phyloP scores from a whole-genome alignment of 1,139 yeast species.

The Debaryomycetaceae sp. region DNA sequence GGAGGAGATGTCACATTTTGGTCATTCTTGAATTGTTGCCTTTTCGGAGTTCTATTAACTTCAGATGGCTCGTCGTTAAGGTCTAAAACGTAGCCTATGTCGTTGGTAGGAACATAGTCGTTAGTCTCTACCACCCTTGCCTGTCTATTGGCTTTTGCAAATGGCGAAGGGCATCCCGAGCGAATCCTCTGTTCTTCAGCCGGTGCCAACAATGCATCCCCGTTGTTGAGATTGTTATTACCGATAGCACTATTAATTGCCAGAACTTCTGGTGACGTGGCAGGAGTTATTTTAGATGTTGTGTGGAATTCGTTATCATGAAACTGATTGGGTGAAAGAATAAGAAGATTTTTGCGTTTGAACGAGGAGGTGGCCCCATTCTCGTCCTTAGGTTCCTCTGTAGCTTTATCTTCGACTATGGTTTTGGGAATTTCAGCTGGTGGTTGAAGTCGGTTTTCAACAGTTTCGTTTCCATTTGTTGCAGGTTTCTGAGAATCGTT shows the following conservation, averaged over 20 bases:
- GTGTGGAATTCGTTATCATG: constrained; percentile 34
- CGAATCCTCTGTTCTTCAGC: constrained; percentile 18
- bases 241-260: background rate
- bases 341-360: constrained; percentile 32
- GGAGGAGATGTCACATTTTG: constrained; percentile 28
- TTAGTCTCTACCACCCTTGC: constrained; percentile 45
- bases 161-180: constrained; percentile 36
- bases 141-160: constrained; percentile 44
- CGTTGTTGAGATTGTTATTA: background rate
- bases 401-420: background rate
- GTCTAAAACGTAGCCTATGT: constrained; percentile 2
- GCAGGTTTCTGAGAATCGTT: background rate
- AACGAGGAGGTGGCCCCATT: constrained; percentile 7
- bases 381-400: background rate
- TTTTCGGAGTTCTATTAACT: constrained; percentile 5
- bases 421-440: constrained; percentile 15
- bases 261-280: constrained; percentile 1
- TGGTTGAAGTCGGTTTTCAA: constrained; percentile 15
- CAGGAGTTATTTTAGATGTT: constrained; percentile 6
- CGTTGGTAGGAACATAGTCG: constrained; percentile 22
- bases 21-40: background rate
- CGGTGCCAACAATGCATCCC: constrained; percentile 1
- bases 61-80: background rate
- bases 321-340: constrained; percentile 41
- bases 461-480: background rate